A percentile compares a stretch with the other conserved stretches of the same genome.
phyloP scores from a whole-genome alignment of 2,329 filamentous ascomycete species.

The Aureobasidium pullulans region DNA sequence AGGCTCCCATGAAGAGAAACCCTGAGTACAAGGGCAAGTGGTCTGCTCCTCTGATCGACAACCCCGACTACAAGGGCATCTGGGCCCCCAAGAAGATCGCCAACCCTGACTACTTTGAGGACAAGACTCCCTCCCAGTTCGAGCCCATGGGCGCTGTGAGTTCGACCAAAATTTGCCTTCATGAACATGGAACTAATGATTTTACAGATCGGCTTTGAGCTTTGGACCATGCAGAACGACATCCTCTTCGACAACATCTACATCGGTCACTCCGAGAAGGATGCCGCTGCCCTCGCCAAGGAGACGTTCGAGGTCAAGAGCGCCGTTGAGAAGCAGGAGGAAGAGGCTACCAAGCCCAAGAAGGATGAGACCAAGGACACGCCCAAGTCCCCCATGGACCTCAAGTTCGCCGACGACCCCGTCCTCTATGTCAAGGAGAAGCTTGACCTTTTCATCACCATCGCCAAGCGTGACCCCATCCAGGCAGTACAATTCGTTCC shows the following conservation, averaged over 20 bases:
- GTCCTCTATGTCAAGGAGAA: constrained; percentile 85
- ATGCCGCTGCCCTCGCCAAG: constrained; percentile 79
- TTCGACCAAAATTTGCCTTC: constrained; percentile 23
- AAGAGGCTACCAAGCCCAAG: constrained; percentile 76
- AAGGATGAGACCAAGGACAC: constrained; percentile 46
- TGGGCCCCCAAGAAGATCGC: constrained; percentile 94
- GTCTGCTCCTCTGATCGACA: constrained; percentile 86
- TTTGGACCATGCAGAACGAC: constrained; percentile 99
- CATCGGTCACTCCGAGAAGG: constrained; percentile 92
- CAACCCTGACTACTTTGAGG: constrained; percentile 95
- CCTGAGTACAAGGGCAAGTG: constrained; percentile 99
- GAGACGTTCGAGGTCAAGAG: constrained; percentile 90
- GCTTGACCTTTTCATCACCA: constrained; percentile 79
- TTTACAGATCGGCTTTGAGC: constrained; percentile 84
- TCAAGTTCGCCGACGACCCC: constrained; percentile 87
- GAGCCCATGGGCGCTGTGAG: constrained; percentile 95
- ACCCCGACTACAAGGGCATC: constrained; percentile 93
- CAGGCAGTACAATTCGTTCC: constrained; percentile 84
- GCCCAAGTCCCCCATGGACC: constrained; percentile 64
- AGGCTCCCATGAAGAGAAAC: constrained; percentile 87
- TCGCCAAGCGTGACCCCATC: constrained; percentile 74
- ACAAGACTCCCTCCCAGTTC: constrained; percentile 93
- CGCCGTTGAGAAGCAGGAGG: constrained; percentile 71
- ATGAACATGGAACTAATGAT: not conserved
- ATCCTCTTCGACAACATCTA: constrained; percentile 99